These are phyloP conservation scores for Paramyrothecium sp. DNA, from an alignment of 2,329 filamentous ascomycete species.

Conservation along the genomic window DNA sequence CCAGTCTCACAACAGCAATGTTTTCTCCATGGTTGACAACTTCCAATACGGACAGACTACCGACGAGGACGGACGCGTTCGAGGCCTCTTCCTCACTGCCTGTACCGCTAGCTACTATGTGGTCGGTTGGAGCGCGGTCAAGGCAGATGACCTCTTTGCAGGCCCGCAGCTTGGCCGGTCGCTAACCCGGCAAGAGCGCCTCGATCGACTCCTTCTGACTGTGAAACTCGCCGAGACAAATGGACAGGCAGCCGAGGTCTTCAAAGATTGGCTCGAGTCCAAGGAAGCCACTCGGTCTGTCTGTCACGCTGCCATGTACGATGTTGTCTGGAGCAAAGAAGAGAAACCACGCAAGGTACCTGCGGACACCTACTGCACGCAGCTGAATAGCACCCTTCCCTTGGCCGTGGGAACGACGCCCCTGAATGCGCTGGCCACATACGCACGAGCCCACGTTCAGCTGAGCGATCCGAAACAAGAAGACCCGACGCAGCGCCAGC, in stretches of 20 bases:
- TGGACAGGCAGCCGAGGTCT: neutral
- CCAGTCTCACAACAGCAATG: slow-evolving; percentile 37
- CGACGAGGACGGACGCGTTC: slow-evolving; percentile 1
- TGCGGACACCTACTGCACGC: slow-evolving; percentile 22
- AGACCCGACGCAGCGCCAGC: slow-evolving; percentile 10
- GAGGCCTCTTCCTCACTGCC: slow-evolving; percentile 20
- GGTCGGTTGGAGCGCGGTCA: slow-evolving; percentile 34
- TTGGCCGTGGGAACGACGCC: slow-evolving; percentile 33
- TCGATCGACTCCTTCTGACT: slow-evolving; percentile 19
- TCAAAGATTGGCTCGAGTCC: neutral
- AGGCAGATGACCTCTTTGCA: neutral
- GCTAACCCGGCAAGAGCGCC: neutral
- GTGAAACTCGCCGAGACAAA: neutral
- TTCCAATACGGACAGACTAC: slow-evolving; percentile 28
- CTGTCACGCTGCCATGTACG: slow-evolving; percentile 36
- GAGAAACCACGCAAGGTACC: slow-evolving; percentile 24
- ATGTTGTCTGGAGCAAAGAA: slow-evolving; percentile 30
- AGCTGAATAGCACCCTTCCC: slow-evolving; percentile 21
- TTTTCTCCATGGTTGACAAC: slow-evolving; percentile 38
- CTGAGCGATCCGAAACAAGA: no score
- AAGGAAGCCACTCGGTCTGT: slow-evolving; percentile 17
- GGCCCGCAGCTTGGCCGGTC: neutral
- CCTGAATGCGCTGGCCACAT: slow-evolving; percentile 35
- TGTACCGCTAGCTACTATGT: slow-evolving; percentile 33
- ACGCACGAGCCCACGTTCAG: slow-evolving; percentile 15